Evolutionary conservation across 192 early-diverging fungal species (phyloP).

Genomic region (Rhizoclosmatium globosum): DNA sequence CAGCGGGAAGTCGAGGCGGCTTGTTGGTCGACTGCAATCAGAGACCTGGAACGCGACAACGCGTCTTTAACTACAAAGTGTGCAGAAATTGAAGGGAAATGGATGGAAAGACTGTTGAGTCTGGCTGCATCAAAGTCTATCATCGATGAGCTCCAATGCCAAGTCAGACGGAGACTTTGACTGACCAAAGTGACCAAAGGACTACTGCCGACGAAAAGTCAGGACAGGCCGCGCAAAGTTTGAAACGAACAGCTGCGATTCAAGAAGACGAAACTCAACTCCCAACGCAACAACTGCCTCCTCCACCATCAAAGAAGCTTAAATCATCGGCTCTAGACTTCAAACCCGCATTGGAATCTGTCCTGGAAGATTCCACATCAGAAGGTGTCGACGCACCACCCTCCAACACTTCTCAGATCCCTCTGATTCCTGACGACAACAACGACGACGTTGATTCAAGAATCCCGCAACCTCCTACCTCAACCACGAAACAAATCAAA

Average conservation of each 20-base stretch:
- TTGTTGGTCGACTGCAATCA: background rate
- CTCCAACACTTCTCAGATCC: background rate
- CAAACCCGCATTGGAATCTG: background rate
- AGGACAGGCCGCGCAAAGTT: background rate
- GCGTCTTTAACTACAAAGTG: background rate
- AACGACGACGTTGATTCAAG: background rate
- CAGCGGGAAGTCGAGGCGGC: slow-evolving; percentile 1
- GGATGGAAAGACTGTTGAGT: background rate
- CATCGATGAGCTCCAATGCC: background rate
- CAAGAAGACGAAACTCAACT: slow-evolving; percentile 9
- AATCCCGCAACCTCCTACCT: background rate
- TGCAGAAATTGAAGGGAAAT: background rate
- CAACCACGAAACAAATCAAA: background rate
- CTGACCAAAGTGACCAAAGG: too few species aligned
- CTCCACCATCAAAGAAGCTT: background rate
- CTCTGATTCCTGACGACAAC: background rate
- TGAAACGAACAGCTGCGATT: background rate
- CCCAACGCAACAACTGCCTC: background rate
- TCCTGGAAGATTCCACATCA: background rate
- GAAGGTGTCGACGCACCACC: background rate
- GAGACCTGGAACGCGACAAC: slow-evolving; percentile 15
- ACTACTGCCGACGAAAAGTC: background rate
- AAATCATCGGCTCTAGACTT: background rate
- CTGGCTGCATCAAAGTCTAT: background rate
- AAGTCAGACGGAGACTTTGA: too few species aligned